Evolutionary conservation across 495 filamentous ascomycete species (phyloP), one percentile per base, ranked within the genome.

Genomic region (Penicillium coprophilum): DNA sequence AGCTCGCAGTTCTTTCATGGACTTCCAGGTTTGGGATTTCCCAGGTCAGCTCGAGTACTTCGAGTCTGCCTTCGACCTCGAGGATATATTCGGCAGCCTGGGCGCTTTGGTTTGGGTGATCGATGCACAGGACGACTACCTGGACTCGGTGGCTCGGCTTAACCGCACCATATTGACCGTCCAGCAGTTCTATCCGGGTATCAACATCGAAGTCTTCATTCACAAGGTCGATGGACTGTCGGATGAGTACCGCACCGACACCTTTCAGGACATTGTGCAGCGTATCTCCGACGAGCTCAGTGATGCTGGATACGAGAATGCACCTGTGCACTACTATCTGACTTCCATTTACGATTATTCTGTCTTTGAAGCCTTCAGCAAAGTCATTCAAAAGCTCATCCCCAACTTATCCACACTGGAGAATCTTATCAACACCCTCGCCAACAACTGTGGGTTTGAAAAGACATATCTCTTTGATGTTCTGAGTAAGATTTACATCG

Each of bases 381-480:
- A 96, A 66, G 94, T 97, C 50, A 96, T 97, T 56, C 94, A 97
- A 69, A 96, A 96, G 69, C 83, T 98, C 20, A 94, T 97, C 43
- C 94, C 95, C 5, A 90, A 95, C 54, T 78, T 98, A 11, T 89
- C 91, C 1, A 92, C 90, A 19, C 85, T 97, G 36, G 95, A 98
- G 72, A 87, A 90, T 38, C 78, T 98, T 69, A 84, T 97, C 59
- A 94, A 95, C 66, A 91, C 89, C 51, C 81, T 97, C 34, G 90
- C 85, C 72, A 87, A 85, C 24, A 92, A 89, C 28, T 97, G 91
- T 66, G 86, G 88, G 6, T 96, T 98, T 63, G 92, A 97, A 67
- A 98, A 98, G 76, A 93, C 91, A 0, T 98, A 97, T 69, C 80
- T 98, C 12, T 97, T 97, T 63, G 94, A 98, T 67, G 90, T 96